These are phyloP conservation scores for Heterobasidion irregulare DNA, from an alignment of 1,284 basidiomycete genomes.

Conservation along the genomic window DNA sequence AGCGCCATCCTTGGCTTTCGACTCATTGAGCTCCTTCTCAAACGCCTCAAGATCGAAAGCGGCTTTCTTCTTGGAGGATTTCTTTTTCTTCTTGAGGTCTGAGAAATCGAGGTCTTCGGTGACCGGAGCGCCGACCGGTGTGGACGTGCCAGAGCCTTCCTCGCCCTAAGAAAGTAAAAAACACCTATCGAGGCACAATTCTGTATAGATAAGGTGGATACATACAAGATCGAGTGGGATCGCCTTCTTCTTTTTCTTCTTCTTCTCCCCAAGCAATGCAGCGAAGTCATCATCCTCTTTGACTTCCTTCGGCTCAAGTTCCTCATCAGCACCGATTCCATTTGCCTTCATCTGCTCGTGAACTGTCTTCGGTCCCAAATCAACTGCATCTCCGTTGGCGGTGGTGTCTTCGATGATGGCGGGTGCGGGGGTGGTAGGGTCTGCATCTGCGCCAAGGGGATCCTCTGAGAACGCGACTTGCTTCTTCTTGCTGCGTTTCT, in stretches of 20 bases:
- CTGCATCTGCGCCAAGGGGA: slow-evolving; percentile 74
- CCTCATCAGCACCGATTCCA: slow-evolving; percentile 24
- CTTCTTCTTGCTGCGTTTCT: slow-evolving; percentile 82
- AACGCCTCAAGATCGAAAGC: slow-evolving; percentile 75
- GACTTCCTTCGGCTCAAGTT: slow-evolving; percentile 27
- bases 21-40: slow-evolving; percentile 79
- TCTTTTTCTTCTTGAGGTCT: slow-evolving; percentile 83
- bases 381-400: slow-evolving; percentile 57
- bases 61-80: slow-evolving; percentile 71
- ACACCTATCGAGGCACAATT: neutral
- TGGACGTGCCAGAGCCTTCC: slow-evolving; percentile 52
- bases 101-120: slow-evolving; percentile 74
- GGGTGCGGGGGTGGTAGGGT: slow-evolving; percentile 70
- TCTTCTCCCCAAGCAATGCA: slow-evolving; percentile 82
- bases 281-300: slow-evolving; percentile 69
- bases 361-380: slow-evolving; percentile 64
- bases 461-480: slow-evolving; percentile 77
- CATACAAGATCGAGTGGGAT: slow-evolving; percentile 77
- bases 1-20: slow-evolving; percentile 49
- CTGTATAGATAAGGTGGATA: slow-evolving; percentile 7
- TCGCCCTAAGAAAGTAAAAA: slow-evolving; percentile 35
- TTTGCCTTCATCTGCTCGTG: slow-evolving; percentile 66
- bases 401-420: slow-evolving; percentile 55
- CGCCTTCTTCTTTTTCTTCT: slow-evolving; percentile 91
- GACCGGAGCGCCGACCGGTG: slow-evolving; percentile 37